Conservation (phyloP, 2,329 filamentous ascomycete species). For the Colletotrichum aenigma region DNA sequence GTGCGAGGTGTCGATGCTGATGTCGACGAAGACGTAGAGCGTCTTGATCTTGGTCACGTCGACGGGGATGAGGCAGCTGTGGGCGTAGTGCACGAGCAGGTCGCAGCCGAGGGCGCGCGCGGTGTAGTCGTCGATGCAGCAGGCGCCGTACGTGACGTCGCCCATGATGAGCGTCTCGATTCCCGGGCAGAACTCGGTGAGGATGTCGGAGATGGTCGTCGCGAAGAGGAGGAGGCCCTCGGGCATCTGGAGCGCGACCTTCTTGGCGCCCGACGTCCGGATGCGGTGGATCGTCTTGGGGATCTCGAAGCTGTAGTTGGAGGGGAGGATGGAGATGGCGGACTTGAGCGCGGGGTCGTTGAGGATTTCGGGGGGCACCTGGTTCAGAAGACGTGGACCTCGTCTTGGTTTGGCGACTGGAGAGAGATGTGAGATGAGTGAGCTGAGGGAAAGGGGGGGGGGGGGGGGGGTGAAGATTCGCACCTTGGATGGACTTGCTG, state of each 20-base stretch:
- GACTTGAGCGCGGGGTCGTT: constrained; percentile 85
- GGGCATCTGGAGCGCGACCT: constrained; percentile 94
- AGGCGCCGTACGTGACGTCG: constrained; percentile 97
- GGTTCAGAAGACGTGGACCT: constrained; percentile 82
- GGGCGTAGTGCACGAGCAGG: constrained; percentile 93
- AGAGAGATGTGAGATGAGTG: constrained; percentile 4
- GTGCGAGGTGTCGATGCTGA: constrained; percentile 91
- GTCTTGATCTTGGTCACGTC: constrained; percentile 97
- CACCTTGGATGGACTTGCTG: constrained; percentile 64
- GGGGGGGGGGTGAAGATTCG: no score
- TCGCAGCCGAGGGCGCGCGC: constrained; percentile 93
- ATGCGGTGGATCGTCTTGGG: constrained; percentile 98
- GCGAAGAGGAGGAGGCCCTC: constrained; percentile 95
- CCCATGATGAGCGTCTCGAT: constrained; percentile 98
- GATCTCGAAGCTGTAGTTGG: constrained; percentile 99
- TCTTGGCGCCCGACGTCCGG: constrained; percentile 76
- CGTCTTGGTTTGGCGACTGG: constrained; percentile 74
- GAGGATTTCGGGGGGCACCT: constrained; percentile 86
- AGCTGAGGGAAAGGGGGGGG: no score
- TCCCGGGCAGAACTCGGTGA: constrained; percentile 91
- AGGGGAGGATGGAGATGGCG: constrained; percentile 83
- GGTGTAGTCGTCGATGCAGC: constrained; percentile 98
- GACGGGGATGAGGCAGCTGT: constrained; percentile 94
- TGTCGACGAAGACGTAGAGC: constrained; percentile 97
- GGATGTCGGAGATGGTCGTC: constrained; percentile 95